Base-by-base conservation (phyloP, 2,329 filamentous ascomycete species). In the Macrophomina pseudophaseolina region DNA sequence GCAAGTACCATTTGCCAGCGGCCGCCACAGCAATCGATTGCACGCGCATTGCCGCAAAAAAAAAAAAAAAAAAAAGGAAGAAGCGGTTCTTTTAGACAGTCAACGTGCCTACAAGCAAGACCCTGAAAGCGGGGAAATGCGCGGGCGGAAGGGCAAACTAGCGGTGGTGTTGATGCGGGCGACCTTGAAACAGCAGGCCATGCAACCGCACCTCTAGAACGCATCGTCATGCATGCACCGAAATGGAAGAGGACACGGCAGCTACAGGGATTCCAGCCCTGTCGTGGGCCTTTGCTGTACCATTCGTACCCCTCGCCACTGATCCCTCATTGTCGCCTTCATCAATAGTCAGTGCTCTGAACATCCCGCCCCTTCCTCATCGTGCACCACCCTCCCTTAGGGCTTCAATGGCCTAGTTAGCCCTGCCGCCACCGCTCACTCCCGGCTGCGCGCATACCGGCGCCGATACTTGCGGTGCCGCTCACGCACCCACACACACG, bases 171-270 rank as follows among this genome's bases (percentile, higher is more conserved):
- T 35, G 40, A 46, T 11, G 40, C 16, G 28, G 56, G 56, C 56
- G 42, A 48, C 56, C 56, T 60, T 60, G 56, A 60, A 60, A 60
- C 56, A 48, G 35, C 28, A 14, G 35, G 53, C 53, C 53, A 56
- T 40, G 35, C 35, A 33, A 40, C 35, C 33, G 54, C 12, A 28
- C 54, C 54, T 35, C 54, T 12, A 42, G 23, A 44, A 32, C 14
- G 53, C n/a, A 28, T 7, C 11, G n/a, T 56, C 33, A 38, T 38
- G 44, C 53, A 58, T 58, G 52, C 52, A 18, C 30, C 6, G 51
- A 12, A 16, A 44, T 44, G 42, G 42, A 44, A 4, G 48, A 9
- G 18, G 48, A 12, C 18, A 23, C 48, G 30, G 48, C 35, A 58
- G 33, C 35, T 8, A 30, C 51, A 53, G 51, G 30, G 18, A 18